Evolutionary conservation across 306 rosid species (phyloP).

Genomic region (Ormosia semicastrata): DNA sequence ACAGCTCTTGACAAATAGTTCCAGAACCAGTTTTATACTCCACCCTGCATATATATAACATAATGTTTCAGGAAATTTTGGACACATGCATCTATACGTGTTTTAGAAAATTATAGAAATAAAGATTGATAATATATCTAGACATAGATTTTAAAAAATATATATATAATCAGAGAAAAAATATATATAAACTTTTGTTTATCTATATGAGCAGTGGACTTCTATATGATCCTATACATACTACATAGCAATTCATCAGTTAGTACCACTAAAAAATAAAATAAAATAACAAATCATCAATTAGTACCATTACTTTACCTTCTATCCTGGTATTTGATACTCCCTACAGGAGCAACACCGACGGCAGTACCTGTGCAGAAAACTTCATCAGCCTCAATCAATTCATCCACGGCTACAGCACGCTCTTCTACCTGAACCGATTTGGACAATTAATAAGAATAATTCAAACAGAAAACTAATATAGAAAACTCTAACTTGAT

Average conservation of each 20-base stretch:
- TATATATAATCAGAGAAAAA: not conserved
- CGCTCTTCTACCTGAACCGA: slow-evolving; percentile 73
- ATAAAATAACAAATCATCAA: no score
- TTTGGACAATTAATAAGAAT: not conserved
- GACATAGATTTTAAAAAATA: not conserved
- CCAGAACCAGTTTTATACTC: slow-evolving; percentile 60
- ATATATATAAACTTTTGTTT: not conserved
- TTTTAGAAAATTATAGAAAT: not conserved
- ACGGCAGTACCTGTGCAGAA: slow-evolving; percentile 96
- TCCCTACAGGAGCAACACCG: slow-evolving; percentile 80
- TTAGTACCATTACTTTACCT: slow-evolving; percentile 37
- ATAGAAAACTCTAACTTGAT: not conserved
- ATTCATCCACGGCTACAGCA: slow-evolving; percentile 51
- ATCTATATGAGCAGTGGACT: not conserved
- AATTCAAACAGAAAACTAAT: not conserved
- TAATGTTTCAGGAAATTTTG: not conserved
- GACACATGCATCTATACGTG: not conserved
- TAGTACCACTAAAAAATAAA: not conserved
- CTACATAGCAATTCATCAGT: not conserved
- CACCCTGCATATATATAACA: slow-evolving; percentile 44
- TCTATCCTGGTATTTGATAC: slow-evolving; percentile 49
- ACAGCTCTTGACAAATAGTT: slow-evolving; percentile 46
- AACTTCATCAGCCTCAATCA: slow-evolving; percentile 75
- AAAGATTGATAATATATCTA: not conserved
- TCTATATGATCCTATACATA: not conserved